Conservation (phyloP, 805 yeast species). For the Komagataella pseudopastoris region DNA sequence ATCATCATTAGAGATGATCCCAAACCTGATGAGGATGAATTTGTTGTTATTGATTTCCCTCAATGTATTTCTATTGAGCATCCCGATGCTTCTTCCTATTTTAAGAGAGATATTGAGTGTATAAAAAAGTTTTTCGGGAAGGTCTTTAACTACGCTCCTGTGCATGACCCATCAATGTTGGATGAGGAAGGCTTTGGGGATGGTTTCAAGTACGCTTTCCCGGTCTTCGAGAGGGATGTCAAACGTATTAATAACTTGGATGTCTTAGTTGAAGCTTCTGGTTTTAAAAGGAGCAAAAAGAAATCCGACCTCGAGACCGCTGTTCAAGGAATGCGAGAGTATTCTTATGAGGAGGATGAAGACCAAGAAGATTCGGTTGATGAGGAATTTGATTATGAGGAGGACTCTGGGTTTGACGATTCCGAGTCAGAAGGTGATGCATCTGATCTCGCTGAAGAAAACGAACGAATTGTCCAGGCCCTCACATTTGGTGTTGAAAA, state of each 20-base stretch:
- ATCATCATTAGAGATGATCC: slow-evolving; percentile 57
- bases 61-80: slow-evolving; percentile 94
- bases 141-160: slow-evolving; percentile 64
- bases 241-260: slow-evolving; percentile 58
- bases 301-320: slow-evolving; percentile 50
- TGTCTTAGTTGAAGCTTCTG: slow-evolving; percentile 84
- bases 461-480: slow-evolving; percentile 54
- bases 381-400: slow-evolving; percentile 19
- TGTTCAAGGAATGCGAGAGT: slow-evolving; percentile 47
- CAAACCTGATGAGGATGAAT: slow-evolving; percentile 42
- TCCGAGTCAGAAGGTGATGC: slow-evolving; percentile 21
- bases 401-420: slow-evolving; percentile 19
- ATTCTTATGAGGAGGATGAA: slow-evolving; percentile 17
- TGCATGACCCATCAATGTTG: slow-evolving; percentile 52
- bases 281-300: slow-evolving; percentile 37
- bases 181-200: slow-evolving; percentile 76
- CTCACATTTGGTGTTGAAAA: slow-evolving; percentile 46
- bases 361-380: slow-evolving; percentile 23
- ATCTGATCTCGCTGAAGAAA: slow-evolving; percentile 21
- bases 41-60: slow-evolving; percentile 94
- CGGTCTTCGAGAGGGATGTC: slow-evolving; percentile 69
- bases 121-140: slow-evolving; percentile 70
- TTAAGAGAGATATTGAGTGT: slow-evolving; percentile 88
- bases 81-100: slow-evolving; percentile 74
- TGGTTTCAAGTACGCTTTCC: slow-evolving; percentile 65